Conservation (phyloP, 352 stramenopile species). For the Globisporangium nagaii region DNA sequence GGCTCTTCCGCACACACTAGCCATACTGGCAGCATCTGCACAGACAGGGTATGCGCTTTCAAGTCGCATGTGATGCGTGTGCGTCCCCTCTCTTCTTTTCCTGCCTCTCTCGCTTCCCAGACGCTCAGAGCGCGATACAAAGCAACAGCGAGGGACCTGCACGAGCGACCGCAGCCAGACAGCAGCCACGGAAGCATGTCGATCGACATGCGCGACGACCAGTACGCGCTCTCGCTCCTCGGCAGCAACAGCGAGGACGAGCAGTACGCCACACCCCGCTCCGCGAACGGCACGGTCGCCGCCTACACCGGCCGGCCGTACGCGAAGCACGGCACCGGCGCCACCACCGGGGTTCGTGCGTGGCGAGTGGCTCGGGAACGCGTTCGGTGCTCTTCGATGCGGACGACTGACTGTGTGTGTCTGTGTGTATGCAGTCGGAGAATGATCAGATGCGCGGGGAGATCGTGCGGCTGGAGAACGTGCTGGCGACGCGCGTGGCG, state of each 20-base stretch:
- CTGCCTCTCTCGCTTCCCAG: not conserved
- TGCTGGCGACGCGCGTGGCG: conserved; percentile 64
- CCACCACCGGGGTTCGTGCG: conserved; percentile 30
- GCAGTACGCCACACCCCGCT: conserved; percentile 26
- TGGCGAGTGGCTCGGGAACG: not conserved
- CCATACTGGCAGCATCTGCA: too few relatives aligned
- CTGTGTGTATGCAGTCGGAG: conserved; percentile 34
- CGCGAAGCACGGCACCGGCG: conserved; percentile 8
- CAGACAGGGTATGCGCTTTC: not conserved
- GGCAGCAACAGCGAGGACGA: conserved; percentile 53
- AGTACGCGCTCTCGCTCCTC: conserved; percentile 54
- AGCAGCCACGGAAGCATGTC: conserved; percentile 4
- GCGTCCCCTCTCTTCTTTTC: too few relatives aligned
- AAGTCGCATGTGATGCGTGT: too few relatives aligned
- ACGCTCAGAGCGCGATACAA: not conserved
- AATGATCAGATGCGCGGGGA: conserved; percentile 77
- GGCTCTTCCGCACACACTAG: too few relatives aligned
- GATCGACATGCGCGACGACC: conserved; percentile 16
- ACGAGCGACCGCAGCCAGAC: not conserved
- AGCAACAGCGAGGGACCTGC: not conserved
- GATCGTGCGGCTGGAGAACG: conserved; percentile 74
- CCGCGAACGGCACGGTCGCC: conserved; percentile 12
- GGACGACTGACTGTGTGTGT: not conserved
- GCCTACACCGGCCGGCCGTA: conserved; percentile 49
- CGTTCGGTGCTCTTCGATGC: not conserved